phyloP scores from a whole-genome alignment of 352 stramenopile species.

The Phytopythium helicoides region DNA sequence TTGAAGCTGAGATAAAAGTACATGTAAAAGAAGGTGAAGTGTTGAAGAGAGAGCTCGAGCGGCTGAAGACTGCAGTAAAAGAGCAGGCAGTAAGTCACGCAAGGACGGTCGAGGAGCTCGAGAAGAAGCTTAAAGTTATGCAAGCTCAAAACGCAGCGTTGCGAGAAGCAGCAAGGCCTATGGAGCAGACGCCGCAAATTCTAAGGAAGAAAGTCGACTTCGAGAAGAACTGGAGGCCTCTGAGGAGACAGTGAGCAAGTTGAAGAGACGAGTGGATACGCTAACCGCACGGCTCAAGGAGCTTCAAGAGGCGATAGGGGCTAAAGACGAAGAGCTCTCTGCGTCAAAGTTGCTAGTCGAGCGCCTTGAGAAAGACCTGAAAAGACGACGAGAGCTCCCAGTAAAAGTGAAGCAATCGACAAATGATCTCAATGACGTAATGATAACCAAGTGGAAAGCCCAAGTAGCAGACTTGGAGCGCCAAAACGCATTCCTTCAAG shows the following conservation, averaged over 20 bases:
- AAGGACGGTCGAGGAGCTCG: conserved; percentile 46
- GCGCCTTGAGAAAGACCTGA: conserved; percentile 30
- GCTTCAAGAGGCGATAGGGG: conserved; percentile 48
- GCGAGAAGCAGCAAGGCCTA: conserved; percentile 30
- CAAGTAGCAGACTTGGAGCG: conserved; percentile 41
- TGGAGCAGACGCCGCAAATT: conserved; percentile 1
- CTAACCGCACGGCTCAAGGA: conserved; percentile 70
- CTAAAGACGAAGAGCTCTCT: conserved; percentile 43
- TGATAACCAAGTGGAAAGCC: conserved; percentile 20
- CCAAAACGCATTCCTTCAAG: conserved; percentile 57
- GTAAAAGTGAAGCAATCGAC: not conserved
- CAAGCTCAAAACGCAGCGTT: conserved; percentile 84
- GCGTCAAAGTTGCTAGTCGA: conserved; percentile 27
- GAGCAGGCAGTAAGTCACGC: conserved; percentile 52
- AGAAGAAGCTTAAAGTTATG: conserved; percentile 69
- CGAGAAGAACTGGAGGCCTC: conserved; percentile 9
- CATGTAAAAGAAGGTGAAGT: conserved; percentile 8
- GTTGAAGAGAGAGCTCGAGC: conserved; percentile 47
- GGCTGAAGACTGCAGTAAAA: conserved; percentile 51
- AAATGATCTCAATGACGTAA: conserved; percentile 10
- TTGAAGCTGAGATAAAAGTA: conserved; percentile 24
- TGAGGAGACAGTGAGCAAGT: conserved; percentile 64
- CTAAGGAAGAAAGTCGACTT: not conserved
- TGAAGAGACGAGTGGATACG: conserved; percentile 66
- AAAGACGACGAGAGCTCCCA: conserved; percentile 6